A percentile compares a stretch with the other conserved stretches of the same genome.
Evolutionary conservation across 164 flowering plant species (phyloP).

Genomic region (Sextonia rubra): DNA sequence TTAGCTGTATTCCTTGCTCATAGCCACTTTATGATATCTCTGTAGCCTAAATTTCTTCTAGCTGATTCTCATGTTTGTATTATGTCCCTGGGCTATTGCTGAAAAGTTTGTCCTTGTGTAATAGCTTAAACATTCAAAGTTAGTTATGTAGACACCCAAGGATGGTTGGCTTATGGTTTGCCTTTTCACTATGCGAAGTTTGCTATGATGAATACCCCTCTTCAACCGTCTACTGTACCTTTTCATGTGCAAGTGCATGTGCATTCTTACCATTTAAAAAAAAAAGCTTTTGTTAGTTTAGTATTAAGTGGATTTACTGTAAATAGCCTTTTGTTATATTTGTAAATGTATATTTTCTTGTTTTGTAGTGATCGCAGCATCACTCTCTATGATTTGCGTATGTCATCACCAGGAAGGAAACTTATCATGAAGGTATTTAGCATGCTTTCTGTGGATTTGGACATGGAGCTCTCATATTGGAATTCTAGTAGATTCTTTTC

Average conservation of each 20-base stretch:
- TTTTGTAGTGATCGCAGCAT: slow-evolving; percentile 82
- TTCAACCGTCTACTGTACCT: neutral
- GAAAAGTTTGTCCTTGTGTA: neutral
- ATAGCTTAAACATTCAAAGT: neutral
- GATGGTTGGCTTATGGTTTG: neutral
- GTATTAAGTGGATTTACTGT: neutral
- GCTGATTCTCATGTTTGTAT: neutral
- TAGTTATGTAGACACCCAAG: neutral
- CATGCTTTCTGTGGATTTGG: neutral
- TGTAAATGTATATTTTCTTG: slow-evolving; percentile 6
- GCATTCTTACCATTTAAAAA: neutral
- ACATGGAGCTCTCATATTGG: neutral
- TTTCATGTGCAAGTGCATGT: neutral
- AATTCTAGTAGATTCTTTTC: neutral
- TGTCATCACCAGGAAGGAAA: slow-evolving; percentile 67
- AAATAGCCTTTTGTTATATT: neutral
- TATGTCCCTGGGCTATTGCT: neutral
- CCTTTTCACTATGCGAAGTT: neutral
- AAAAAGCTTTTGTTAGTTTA: neutral
- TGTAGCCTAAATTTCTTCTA: neutral
- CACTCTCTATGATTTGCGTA: slow-evolving; percentile 74
- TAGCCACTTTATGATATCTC: neutral
- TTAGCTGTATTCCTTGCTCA: neutral
- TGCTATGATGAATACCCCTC: neutral
- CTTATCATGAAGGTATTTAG: slow-evolving; percentile 75